Evolutionary conservation across 139 green algal species (phyloP), one percentile per base, ranked within the genome.

Genomic region (Chlorella sorokiniana): DNA sequence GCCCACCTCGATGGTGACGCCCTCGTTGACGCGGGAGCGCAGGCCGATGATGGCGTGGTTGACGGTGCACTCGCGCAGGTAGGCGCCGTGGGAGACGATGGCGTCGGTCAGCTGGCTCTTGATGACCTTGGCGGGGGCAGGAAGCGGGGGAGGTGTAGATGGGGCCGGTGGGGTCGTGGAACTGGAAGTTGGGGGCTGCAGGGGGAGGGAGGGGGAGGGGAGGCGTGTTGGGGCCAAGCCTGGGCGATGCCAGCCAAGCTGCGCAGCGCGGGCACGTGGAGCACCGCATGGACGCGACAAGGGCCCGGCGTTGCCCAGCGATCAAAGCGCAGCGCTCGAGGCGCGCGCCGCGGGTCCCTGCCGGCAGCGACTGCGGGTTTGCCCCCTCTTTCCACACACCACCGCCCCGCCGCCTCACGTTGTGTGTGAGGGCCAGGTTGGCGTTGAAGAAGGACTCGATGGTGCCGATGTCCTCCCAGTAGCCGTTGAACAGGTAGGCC

Each of bases 391-490:
- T 25, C 11, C 25, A 25, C 38, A 51, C 38, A 54, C 37, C 37
- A 54, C 67, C 22, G 11, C 38, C 38, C 2, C 9, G 10, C 31
- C 44, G 31, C 67, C 80, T 69, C 61, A 91, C 85, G 64, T 92
- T 85, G 59, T 92, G 81, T 16, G 95, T 94, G 27, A 99, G 93
- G 44, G 94, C 95, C 38, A 99, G 89, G 93, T 99, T 99, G 83
- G 97, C 95, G 37, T 99, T 95, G 83, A 98, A 99, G 92, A 99
- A 99, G 56, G 86, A 95, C 88, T 97, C 95, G 84, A 99, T 99
- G 81, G 97, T 99, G 45, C 97, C 97, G 78, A 99, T 99, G 91
- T 98, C 95, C 88, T 98, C 94, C 97, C 97, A 99, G 94, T 99
- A 99, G 83, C 92, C 97, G 79, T 98, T 94, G 92, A 99, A 99